Conservation (phyloP, 106 monocot genomes). For the Phalaenopsis aphrodite region DNA sequence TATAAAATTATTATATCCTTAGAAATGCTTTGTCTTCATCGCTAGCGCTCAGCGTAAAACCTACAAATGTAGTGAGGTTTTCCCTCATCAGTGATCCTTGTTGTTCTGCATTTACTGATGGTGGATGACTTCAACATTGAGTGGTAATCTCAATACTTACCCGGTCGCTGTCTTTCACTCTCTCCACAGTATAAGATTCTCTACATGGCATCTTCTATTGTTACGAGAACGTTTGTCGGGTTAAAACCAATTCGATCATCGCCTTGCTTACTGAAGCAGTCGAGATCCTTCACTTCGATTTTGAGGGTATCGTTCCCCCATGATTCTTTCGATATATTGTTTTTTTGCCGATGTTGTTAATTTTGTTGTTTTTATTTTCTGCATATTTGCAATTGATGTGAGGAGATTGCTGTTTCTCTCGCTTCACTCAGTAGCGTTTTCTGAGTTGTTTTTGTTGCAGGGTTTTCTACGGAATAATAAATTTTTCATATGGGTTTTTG, state of each 20-base stretch:
- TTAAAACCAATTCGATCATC: slow-evolving; percentile 22
- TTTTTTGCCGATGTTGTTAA: background rate
- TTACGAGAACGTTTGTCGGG: slow-evolving; percentile 21
- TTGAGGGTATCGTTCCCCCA: slow-evolving; percentile 15
- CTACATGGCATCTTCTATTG: slow-evolving; percentile 24
- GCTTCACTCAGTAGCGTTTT: background rate
- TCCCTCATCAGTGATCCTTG: too few species aligned
- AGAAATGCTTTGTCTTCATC: too few species aligned
- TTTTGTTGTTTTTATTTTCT: background rate
- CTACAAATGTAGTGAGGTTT: too few species aligned
- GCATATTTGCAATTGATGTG: background rate
- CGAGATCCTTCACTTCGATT: slow-evolving; percentile 7
- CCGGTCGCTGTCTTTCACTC: background rate
- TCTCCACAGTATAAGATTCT: background rate
- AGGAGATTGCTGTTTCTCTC: background rate
- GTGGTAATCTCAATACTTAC: background rate
- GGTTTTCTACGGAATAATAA: background rate
- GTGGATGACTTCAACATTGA: background rate
- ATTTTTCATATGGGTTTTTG: background rate
- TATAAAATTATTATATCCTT: too few species aligned
- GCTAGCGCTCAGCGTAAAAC: too few species aligned
- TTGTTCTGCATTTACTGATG: too few species aligned
- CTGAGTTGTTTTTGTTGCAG: too few species aligned
- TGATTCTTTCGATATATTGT: background rate
- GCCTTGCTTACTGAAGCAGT: slow-evolving; percentile 3